These are phyloP conservation scores for Tylopilus vinaceipallidus DNA, from an alignment of 768 basidiomycete genomes.

Conservation along the genomic window DNA sequence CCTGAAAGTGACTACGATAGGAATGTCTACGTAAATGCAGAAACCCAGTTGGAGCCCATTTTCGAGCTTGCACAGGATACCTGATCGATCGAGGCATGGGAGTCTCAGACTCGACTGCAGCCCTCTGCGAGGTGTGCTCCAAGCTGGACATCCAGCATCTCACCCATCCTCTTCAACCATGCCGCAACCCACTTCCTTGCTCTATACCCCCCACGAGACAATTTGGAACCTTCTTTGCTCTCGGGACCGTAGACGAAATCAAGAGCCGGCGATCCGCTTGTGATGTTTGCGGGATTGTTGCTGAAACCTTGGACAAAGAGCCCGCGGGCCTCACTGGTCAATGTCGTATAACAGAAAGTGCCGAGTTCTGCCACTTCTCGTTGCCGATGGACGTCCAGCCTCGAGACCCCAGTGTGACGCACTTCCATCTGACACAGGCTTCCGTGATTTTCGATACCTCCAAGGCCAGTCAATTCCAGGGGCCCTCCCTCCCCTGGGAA, in stretches of 20 bases:
- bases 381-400: background rate
- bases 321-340: constrained; percentile 4
- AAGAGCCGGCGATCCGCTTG: constrained; percentile 9
- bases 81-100: constrained; percentile 3
- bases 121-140: constrained; percentile 7
- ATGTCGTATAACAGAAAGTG: background rate
- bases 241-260: constrained; percentile 16
- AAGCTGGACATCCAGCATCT: constrained; percentile 1
- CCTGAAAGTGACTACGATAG: too few species aligned
- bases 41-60: too few species aligned
- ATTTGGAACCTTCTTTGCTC: background rate
- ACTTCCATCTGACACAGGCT: constrained; percentile 15
- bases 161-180: constrained; percentile 1
- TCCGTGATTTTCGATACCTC: constrained; percentile 2
- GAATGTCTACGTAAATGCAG: too few species aligned
- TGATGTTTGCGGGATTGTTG: constrained; percentile 12
- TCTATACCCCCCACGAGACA: background rate
- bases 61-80: too few species aligned
- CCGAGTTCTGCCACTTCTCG: constrained; percentile 6
- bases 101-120: background rate
- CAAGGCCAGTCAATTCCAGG: background rate
- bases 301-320: constrained; percentile 12
- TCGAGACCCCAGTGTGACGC: constrained; percentile 4
- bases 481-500: constrained; percentile 14
- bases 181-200: background rate